Percentiles rank a stretch among this genome's conserved stretches.
Conservation (phyloP, 768 basidiomycete species). For the Lactarius sanguifluus region DNA sequence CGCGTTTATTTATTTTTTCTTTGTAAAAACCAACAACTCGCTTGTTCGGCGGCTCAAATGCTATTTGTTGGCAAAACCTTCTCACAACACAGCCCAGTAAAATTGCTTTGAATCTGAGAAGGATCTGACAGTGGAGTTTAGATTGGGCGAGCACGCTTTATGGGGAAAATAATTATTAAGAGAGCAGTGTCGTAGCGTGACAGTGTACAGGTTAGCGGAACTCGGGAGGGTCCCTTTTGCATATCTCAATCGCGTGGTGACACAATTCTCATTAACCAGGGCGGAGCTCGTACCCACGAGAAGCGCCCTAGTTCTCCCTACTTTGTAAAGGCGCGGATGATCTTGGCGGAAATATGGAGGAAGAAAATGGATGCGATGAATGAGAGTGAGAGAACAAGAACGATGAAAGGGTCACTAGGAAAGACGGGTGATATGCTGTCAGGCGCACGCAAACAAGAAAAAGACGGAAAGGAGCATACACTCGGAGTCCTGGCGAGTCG, state of each 20-base stretch:
- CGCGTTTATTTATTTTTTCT: not conserved
- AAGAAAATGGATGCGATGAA: conserved; percentile 99
- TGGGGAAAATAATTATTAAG: conserved; percentile 3
- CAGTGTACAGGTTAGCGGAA: conserved; percentile 16
- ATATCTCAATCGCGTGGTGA: not conserved
- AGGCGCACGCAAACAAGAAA: not conserved
- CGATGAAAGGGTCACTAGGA: conserved; percentile 90
- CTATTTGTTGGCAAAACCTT: conserved; percentile 11
- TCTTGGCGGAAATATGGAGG: conserved; percentile 94
- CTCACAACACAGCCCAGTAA: conserved; percentile 1
- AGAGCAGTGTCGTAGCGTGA: conserved; percentile 1
- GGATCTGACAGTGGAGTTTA: not conserved
- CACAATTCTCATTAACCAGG: not conserved
- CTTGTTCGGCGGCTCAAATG: conserved; percentile 19
- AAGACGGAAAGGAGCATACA: conserved; percentile 58
- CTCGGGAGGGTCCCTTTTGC: not conserved
- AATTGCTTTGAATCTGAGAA: not conserved
- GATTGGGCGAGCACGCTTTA: not conserved
- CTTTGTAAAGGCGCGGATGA: conserved; percentile 80
- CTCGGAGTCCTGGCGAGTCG: conserved; percentile 94
- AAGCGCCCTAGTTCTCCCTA: conserved; percentile 2
- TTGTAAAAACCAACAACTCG: not conserved
- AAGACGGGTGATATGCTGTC: conserved; percentile 2
- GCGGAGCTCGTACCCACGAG: not conserved
- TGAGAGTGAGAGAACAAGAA: conserved; percentile 90